A percentile compares a stretch with the other conserved stretches of the same genome.
Conservation (phyloP, 768 basidiomycete genomes). For the Flagelloscypha sp. region DNA sequence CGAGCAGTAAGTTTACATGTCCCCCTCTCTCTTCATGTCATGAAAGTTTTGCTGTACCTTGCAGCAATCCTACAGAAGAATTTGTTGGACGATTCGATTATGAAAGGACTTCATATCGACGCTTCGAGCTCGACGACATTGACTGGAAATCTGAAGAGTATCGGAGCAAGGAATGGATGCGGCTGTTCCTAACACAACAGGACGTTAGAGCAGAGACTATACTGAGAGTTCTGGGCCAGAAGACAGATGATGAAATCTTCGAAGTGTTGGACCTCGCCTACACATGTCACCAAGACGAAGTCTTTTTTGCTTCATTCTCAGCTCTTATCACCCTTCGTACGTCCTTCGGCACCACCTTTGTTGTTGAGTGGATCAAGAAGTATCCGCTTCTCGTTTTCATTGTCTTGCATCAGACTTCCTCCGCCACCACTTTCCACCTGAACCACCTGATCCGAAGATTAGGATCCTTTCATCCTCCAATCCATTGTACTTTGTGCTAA, state of each 20-base stretch:
- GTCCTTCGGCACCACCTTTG: constrained; percentile 20
- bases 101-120: constrained; percentile 30
- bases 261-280: constrained; percentile 23
- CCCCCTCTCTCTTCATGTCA: background rate
- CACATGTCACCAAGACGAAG: constrained; percentile 46
- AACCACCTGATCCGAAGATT: constrained; percentile 18
- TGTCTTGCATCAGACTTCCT: constrained; percentile 40
- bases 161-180: constrained; percentile 22
- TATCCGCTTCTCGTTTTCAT: constrained; percentile 49
- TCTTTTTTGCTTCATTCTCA: constrained; percentile 44
- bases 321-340: constrained; percentile 21
- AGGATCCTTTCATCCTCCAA: constrained; percentile 29
- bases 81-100: constrained; percentile 40
- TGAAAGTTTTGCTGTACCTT: background rate
- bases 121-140: constrained; percentile 31
- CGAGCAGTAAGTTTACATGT: constrained; percentile 42
- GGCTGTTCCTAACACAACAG: constrained; percentile 19
- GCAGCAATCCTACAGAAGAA: constrained; percentile 40
- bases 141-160: constrained; percentile 32
- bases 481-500: constrained; percentile 51
- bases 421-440: constrained; percentile 23
- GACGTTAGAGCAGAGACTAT: constrained; percentile 22
- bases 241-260: constrained; percentile 10
- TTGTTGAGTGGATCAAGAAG: constrained; percentile 36
- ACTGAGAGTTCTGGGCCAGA: constrained; percentile 2